Base-by-base conservation (phyloP, 345 rosid species). In the Salix purpurea region DNA sequence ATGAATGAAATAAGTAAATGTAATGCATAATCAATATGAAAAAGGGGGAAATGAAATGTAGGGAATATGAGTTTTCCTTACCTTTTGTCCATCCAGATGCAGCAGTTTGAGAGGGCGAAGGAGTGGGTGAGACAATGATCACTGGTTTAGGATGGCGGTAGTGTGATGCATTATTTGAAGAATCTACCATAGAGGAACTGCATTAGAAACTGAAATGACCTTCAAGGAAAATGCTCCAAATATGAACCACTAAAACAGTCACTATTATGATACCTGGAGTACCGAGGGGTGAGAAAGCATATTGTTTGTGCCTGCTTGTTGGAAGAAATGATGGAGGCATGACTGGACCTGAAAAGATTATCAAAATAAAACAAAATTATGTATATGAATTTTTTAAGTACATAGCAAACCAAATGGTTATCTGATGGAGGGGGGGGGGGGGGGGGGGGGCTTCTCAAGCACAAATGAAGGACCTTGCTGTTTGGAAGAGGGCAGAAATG, bases 71-170 rank as follows among this genome's bases (percentile, higher is more conserved):
- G n/a, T n/a, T 39, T 56, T 80, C 44, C 84, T 84, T 83, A 89
- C 92, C 78, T 82, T 54, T 80, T 71, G 77, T 81, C 76, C 83
- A 85, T 77, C 80, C 76, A 81, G 88, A 79, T 74, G 82, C 78
- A 58, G 79, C 66, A 16, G 42, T 67, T 10, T 87, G 89, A 77
- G 94, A 85, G 37, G 91, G 93, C 73, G 94, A 77, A 79, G 93
- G 90, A 77, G 87, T 85, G 13, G 82, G 77, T 69, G 91, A 78
- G 67, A 76, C 70, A 64, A 56, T 65, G 48, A 58, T 75, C 79
- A 56, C 75, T 40, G 92, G 81, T 66, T 84, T 77, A 76, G 89
- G 82, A 70, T 76, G 42, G 7, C 79, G 79, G 62, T 80, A 56
- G 48, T 71, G 85, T 56, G 81, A 70, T 65, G 89, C 82, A 58